Evolutionary conservation across 164 flowering plant genomes (phyloP), one percentile per base, ranked within the genome.

Genomic region (Chimonanthus praecox): DNA sequence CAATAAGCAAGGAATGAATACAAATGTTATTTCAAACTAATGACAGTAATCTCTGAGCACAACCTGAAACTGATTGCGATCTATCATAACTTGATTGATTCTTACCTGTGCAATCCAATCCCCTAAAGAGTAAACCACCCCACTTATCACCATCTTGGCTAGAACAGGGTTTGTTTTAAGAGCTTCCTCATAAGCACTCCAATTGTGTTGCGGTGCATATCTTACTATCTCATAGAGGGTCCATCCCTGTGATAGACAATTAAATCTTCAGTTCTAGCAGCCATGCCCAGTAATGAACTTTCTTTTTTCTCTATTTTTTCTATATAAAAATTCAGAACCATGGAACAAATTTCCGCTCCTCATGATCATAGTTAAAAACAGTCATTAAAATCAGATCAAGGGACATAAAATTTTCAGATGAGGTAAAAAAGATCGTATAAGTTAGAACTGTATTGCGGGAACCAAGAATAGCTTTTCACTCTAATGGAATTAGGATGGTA

Each of bases 21-120:
- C 66, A 63, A 63, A 63, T 7, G 18, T 44, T 20, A 63, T 20
- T 16, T 54, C 45, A 50, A 50, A 69, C 2, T 11, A 69, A 69
- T 49, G 11, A 13, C 16, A 43, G 47, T 46, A 44, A 66, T 46
- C n/a, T 44, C n/a, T 71, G 50, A 20, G 71, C 61, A 69, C 33
- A 5, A 62, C 18, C 20, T 15, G 44, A 15, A 65, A 65, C 68
- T 13, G 43, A 47, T 71, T 61, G 49, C 64, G 46, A 15, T 16
- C 21, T n/a, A 18, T 15, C 13, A 58, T 44, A 61, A 3, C 20
- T 49, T 50, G n/a, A 46, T 69, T 9, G 18, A 51, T 4, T 15
- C 11, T 63, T 72, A 89, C 95, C 80, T 92, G 92, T 51, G 96
- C 94, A 82, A 92, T 92, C 96, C 97, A 92, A 83, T 92, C 97